Percentiles rank a stretch among this genome's conserved stretches.
phyloP scores from a whole-genome alignment of 2,329 filamentous ascomycete species.

The Orbilia brochopaga region DNA sequence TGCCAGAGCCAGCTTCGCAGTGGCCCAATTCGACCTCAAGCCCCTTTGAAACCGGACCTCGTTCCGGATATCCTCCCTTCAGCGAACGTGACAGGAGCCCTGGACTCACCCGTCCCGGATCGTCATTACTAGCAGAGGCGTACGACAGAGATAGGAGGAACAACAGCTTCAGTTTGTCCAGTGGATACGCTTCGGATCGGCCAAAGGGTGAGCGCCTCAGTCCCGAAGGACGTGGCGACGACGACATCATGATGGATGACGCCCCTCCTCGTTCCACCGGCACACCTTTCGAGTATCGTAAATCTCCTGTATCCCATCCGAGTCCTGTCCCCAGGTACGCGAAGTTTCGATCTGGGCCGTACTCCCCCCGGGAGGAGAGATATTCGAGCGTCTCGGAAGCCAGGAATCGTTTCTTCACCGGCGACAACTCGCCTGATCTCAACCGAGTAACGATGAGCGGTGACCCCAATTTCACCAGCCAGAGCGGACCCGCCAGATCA shows the following conservation, averaged over 20 bases:
- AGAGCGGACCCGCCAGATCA: slow-evolving; percentile 44
- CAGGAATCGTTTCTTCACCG: slow-evolving; percentile 32
- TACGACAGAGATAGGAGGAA: slow-evolving; percentile 45
- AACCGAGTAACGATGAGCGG: slow-evolving; percentile 45
- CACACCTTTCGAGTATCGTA: slow-evolving; percentile 44
- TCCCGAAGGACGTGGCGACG: slow-evolving; percentile 31
- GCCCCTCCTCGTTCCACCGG: slow-evolving; percentile 30
- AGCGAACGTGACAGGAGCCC: slow-evolving; percentile 37
- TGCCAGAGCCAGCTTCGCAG: slow-evolving; percentile 40
- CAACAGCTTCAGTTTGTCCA: slow-evolving; percentile 41
- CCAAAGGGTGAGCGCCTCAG: slow-evolving; percentile 38
- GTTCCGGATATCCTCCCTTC: slow-evolving; percentile 27
- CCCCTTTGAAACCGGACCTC: slow-evolving; percentile 28
- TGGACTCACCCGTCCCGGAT: slow-evolving; percentile 13
- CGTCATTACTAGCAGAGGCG: slow-evolving; percentile 19
- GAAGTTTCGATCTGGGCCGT: slow-evolving; percentile 43
- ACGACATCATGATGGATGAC: slow-evolving; percentile 48
- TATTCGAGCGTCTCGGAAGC: slow-evolving; percentile 19
- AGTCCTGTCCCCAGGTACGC: slow-evolving; percentile 39
- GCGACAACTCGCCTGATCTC: slow-evolving; percentile 33
- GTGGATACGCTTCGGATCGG: slow-evolving; percentile 28
- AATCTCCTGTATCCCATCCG: slow-evolving; percentile 45
- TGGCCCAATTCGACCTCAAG: slow-evolving; percentile 39
- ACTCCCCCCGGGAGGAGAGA: slow-evolving; percentile 44
- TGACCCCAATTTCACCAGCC: slow-evolving; percentile 41